A percentile compares a stretch with the other conserved stretches of the same genome.
These are phyloP conservation scores for Mycena galericulata DNA, from an alignment of 768 basidiomycete genomes.

Conservation along the genomic window DNA sequence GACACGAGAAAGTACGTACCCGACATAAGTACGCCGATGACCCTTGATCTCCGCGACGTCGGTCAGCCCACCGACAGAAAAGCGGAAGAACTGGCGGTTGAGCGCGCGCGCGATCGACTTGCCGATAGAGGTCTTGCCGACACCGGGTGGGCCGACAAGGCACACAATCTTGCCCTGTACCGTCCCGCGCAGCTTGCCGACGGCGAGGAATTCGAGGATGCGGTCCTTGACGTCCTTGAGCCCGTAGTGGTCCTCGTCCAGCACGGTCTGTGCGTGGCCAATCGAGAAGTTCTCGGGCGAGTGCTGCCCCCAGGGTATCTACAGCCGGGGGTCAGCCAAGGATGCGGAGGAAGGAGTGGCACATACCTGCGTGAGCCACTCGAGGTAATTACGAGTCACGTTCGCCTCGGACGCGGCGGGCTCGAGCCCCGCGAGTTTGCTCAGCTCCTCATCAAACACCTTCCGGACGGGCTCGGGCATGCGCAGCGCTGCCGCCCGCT, in stretches of 20 bases:
- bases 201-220: conserved; percentile 95
- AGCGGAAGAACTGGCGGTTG: conserved; percentile 93
- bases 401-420: conserved; percentile 94
- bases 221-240: conserved; percentile 92
- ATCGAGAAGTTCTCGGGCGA: conserved; percentile 95
- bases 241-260: conserved; percentile 97
- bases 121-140: conserved; percentile 97
- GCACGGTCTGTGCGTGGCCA: conserved; percentile 79
- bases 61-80: conserved; percentile 95
- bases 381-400: conserved; percentile 94
- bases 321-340: conserved; percentile 14
- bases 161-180: conserved; percentile 98
- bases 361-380: conserved; percentile 86
- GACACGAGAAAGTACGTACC: conserved; percentile 57
- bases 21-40: conserved; percentile 96
- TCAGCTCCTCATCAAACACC: conserved; percentile 96
- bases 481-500: conserved; percentile 81
- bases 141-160: conserved; percentile 96
- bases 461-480: conserved; percentile 93
- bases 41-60: conserved; percentile 99
- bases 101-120: conserved; percentile 95
- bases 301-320: conserved; percentile 98
- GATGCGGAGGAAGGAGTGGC: neutral
- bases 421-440: conserved; percentile 89
- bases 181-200: conserved; percentile 93